These are phyloP conservation scores for Jackrogersella multiformis DNA, from an alignment of 495 filamentous ascomycete genomes.

Conservation along the genomic window DNA sequence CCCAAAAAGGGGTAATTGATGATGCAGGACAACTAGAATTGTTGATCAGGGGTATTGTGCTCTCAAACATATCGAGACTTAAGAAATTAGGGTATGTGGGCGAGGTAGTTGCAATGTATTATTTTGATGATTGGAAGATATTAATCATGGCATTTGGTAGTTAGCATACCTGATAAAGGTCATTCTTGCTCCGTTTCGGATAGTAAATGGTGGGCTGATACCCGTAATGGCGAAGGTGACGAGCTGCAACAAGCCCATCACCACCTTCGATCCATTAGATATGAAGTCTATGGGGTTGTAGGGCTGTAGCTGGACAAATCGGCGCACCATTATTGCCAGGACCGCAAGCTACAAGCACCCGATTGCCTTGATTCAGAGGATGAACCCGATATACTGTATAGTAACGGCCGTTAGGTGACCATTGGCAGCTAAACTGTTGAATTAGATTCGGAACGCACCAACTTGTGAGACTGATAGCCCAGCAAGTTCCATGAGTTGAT, in stretches of 20 bases:
- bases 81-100: not conserved
- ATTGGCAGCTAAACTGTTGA: not conserved
- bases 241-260: constrained; percentile 93
- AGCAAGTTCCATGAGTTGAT: constrained; percentile 97
- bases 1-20: not conserved
- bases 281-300: too few species aligned
- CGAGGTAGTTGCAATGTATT: not conserved
- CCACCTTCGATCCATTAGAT: constrained; percentile 67
- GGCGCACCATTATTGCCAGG: constrained; percentile 90
- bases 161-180: constrained; percentile 78
- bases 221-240: constrained; percentile 93
- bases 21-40: not conserved
- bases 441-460: constrained; percentile 61
- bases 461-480: constrained; percentile 94
- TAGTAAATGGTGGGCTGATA: constrained; percentile 93
- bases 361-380: constrained; percentile 73
- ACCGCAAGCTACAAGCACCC: constrained; percentile 87
- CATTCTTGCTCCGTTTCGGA: constrained; percentile 88
- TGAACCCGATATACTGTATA: constrained; percentile 81
- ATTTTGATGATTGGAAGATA: not conserved
- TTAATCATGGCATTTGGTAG: constrained; percentile 5
- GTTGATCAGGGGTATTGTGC: not conserved
- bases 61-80: constrained; percentile 1
- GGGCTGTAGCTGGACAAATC: constrained; percentile 19
- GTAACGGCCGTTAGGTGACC: constrained; percentile 15